These are phyloP conservation scores for Solanum sitiens DNA, from an alignment of 257 asterid species.

Conservation along the genomic window DNA sequence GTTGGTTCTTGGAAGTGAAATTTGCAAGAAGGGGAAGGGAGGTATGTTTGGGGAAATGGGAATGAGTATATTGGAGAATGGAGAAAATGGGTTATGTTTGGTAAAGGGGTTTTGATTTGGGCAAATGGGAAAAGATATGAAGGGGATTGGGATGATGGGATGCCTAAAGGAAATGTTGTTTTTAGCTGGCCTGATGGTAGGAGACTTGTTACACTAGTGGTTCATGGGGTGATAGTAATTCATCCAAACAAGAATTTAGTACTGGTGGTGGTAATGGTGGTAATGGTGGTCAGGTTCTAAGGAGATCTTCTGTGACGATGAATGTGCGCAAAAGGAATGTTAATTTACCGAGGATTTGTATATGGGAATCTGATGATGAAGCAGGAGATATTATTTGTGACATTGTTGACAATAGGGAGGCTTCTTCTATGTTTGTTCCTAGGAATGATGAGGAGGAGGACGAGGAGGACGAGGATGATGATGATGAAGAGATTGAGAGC, in stretches of 20 bases:
- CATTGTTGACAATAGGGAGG: too few species aligned
- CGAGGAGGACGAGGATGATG: too few species aligned
- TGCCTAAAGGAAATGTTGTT: too few species aligned
- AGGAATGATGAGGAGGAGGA: too few species aligned
- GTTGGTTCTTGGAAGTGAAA: not conserved
- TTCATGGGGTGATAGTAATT: not conserved
- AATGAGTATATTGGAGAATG: slow-evolving; percentile 13
- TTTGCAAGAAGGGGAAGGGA: slow-evolving; percentile 9
- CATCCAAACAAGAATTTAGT: not conserved
- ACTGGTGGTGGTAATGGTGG: not conserved
- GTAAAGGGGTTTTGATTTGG: not conserved
- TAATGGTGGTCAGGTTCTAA: not conserved
- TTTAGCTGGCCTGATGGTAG: not conserved
- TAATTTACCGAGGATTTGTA: too few species aligned
- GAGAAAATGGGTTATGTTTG: slow-evolving; percentile 4
- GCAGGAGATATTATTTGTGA: too few species aligned
- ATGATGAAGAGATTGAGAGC: too few species aligned
- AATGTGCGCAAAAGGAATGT: too few species aligned
- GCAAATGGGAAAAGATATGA: slow-evolving; percentile 15
- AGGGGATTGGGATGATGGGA: not conserved
- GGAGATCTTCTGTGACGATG: not conserved
- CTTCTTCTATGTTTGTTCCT: too few species aligned
- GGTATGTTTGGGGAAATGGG: slow-evolving; percentile 6
- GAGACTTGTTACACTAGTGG: not conserved
- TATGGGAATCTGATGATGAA: too few species aligned